Base-by-base conservation (phyloP, 768 basidiomycete genomes). In the Suillus sp. region DNA sequence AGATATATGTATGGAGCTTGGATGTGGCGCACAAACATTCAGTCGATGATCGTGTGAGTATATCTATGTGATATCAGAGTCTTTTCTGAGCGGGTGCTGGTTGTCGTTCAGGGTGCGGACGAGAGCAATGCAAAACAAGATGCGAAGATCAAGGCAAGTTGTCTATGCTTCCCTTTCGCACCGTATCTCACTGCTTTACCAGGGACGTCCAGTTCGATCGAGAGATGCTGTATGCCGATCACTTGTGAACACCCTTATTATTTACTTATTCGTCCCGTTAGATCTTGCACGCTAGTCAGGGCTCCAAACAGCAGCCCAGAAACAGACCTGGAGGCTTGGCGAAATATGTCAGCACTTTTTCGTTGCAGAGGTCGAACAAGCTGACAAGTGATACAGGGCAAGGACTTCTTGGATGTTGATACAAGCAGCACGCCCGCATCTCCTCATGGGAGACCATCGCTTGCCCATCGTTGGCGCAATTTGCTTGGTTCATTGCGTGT, bases 1-100 rank as follows among this genome's bases (percentile, higher is more conserved):
- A 83, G 47, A 76, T 96, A 1, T 87, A 90, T 5, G 83, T 94
- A 0, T 97, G 95, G 95, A 87, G 95, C 67, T 84, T 81, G 11
- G 85, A 86, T 75, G 58, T 18, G 20, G 58, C 22, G 14, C 34
- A 48, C 34, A 50, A 25, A 3, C 47, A 48, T 25, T 0, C 6
- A 11, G 20, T 32, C 4, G 20, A 13, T 34, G 18, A n/a, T 34
- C 4, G 6, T 10, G 32, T 32, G n/a, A 6, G 45, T n/a, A 1
- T 47, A 11, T 13, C 2, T 13, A 14, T 48, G 5, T 3, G 13
- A 7, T 48, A 25, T 14, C 22, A 25, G 32, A 2, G 32, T 13
- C 32, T n/a, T 34, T 11, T 34, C 20, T n/a, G 34, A 53, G 51
- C 16, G 11, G 9, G 18, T n/a, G 6, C 34, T n/a, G 30, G 32